Base-by-base conservation (phyloP, 2,329 filamentous ascomycete species). In the Diaporthe citri region DNA sequence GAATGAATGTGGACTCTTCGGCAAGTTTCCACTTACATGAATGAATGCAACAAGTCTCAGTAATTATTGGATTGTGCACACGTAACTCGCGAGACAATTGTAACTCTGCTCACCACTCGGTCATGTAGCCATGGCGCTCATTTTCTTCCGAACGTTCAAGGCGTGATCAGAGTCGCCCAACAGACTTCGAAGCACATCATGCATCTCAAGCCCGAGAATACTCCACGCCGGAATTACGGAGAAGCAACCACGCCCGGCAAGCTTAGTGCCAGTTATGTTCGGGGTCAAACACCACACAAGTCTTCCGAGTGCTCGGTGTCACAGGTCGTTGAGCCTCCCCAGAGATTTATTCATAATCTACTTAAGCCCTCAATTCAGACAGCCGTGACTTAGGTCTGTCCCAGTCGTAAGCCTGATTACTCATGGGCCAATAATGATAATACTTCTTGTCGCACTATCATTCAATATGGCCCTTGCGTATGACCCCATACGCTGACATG, bases 401-500 rank as follows among this genome's bases (percentile, higher is more conserved):
- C 56, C 46, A 34, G 34, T 25, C 8, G 34, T 41, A 41, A 25
- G 8, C 9, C 41, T 15, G 48, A 36, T 52, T 51, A 52, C 34
- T 52, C 43, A 52, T 17, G 15, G 1, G 31, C 46, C 7, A 28
- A 43, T 41, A 1, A 13, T 31, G 56, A 31, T 43, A 43, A 17
- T 39, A 60, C 69, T 12, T 12, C 10, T 28, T 51, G 20, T 67
- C 43, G 43, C 62, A 46, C 36, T 60, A 28, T 34, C 56, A 28
- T 31, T 71, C 41, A 48, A 34, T 25, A 20, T 34, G 12, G 56
- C 12, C 20, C 28, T 31, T 25, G 41, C 43, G 28, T 39, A 72
- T 72, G 70, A 60, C 48, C 46, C 56, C 22, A 22, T 15, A n/a
- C 36, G 70, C 56, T 72, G 70, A 72, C 70, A 72, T 60, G 34